These are phyloP conservation scores for Metarhizium humberi DNA, from an alignment of 2,329 filamentous ascomycete genomes.

Conservation along the genomic window DNA sequence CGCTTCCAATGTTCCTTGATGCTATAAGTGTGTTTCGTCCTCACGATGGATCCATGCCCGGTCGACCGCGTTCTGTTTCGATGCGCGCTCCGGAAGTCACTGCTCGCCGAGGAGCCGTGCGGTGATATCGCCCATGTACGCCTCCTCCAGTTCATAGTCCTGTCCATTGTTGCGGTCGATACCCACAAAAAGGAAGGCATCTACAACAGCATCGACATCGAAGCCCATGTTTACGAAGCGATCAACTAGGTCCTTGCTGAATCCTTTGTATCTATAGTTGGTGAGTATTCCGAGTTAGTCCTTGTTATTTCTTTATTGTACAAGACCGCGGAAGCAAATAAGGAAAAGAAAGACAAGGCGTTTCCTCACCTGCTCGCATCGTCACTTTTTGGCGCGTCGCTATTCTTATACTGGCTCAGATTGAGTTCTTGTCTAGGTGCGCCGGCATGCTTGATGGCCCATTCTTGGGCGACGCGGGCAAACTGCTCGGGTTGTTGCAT, in stretches of 20 bases:
- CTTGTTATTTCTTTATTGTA: not conserved
- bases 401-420: constrained; percentile 28
- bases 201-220: constrained; percentile 74
- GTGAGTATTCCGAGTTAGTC: not conserved
- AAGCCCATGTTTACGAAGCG: constrained; percentile 89
- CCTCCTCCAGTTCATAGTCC: constrained; percentile 82
- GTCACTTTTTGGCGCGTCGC: constrained; percentile 5
- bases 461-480: constrained; percentile 74
- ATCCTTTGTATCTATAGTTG: constrained; percentile 65
- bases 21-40: not conserved
- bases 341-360: not conserved
- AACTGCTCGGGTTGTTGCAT: constrained; percentile 71
- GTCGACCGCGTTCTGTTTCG: not conserved
- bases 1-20: constrained; percentile 1
- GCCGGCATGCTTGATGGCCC: constrained; percentile 76
- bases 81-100: not conserved
- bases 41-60: constrained; percentile 10
- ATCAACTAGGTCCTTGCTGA: constrained; percentile 74
- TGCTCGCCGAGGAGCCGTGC: constrained; percentile 72
- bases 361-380: constrained; percentile 19
- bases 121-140: constrained; percentile 83
- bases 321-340: not conserved
- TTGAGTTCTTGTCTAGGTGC: constrained; percentile 48
- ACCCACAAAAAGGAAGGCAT: constrained; percentile 71
- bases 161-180: constrained; percentile 70